phyloP scores from a whole-genome alignment of 1,139 yeast genomes.

The Petasospora fabianii region DNA sequence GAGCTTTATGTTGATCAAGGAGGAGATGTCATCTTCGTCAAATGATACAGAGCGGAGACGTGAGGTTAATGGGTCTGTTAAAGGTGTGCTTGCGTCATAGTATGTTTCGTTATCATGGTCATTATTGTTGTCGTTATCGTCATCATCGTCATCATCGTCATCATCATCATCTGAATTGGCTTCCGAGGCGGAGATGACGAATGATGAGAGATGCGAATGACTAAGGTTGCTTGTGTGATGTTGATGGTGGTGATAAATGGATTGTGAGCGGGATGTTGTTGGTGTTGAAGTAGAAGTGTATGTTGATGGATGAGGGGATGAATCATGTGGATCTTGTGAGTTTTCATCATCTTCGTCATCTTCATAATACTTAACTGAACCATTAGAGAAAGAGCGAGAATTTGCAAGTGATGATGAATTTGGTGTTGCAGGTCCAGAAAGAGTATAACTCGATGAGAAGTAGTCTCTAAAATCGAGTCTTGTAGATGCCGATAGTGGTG shows the following conservation, averaged over 20 bases:
- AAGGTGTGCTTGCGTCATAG: not conserved
- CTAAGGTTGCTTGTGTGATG: too few species aligned
- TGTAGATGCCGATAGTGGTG: constrained; percentile 29
- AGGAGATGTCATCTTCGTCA: constrained; percentile 14
- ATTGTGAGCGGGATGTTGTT: not conserved
- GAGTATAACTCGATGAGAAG: constrained; percentile 10
- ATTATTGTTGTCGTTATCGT: constrained; percentile 20
- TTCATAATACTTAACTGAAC: constrained; percentile 12
- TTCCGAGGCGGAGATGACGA: constrained; percentile 19
- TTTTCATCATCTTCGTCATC: constrained; percentile 10
- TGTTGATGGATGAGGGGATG: not conserved
- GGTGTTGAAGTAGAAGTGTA: not conserved
- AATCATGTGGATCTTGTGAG: constrained; percentile 4
- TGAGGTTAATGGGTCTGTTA: not conserved
- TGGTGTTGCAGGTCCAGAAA: constrained; percentile 3
- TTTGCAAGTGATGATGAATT: not conserved
- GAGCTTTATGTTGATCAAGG: constrained; percentile 52
- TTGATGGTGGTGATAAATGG: too few species aligned
- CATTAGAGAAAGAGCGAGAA: too few species aligned
- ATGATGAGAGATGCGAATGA: constrained; percentile 10
- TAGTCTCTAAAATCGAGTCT: constrained; percentile 16
- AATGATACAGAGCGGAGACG: constrained; percentile 10
- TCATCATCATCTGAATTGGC: constrained; percentile 23
- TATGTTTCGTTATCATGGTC: constrained; percentile 19
- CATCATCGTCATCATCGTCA: constrained; percentile 10